Base-by-base conservation (phyloP, 202 grass and related monocot species). In the Cymbopogon flexuosus region DNA sequence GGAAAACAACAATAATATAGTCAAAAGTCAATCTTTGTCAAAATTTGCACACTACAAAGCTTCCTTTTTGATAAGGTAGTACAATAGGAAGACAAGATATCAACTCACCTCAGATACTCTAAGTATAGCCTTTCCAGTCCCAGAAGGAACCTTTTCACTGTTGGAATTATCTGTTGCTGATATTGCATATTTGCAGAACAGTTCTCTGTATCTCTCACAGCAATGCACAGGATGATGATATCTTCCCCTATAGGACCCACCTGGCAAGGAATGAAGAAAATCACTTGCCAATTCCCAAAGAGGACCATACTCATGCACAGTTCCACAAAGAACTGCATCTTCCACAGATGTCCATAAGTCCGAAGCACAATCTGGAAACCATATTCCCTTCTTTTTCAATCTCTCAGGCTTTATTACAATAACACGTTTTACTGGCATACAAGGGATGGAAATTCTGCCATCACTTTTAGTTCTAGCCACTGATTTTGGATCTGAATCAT, bases 131-230 rank as follows among this genome's bases (percentile, higher is more conserved):
- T 99, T 99, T 77, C 96, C 96, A 61, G 88, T 76, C 68, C 87
- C 90, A 86, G 92, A 87, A 89, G 92, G 73, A 87, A 70, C 87
- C 78, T 93, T 99, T 61, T 99, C 96, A 16, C 58, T 81, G 82
- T 87, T 91, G 67, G 89, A 35, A 90, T 80, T 86, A 56, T 99
- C 96, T 66, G 84, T 70, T 41, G 84, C 75, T 31, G 95, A 86
- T 37, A 93, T 78, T 57, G 93, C 85, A 93, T 99, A 77, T 56
- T 99, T 99, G 80, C 90, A 96, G 81, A 99, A 87, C 46, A 99
- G 76, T 91, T 99, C 96, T 62, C 96, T 81, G 65, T 96, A 99
- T 82, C 96, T 89, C 83, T 99, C 96, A 79, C 92, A 96, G 52
- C 96, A 99, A 89, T 99, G 92, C 30, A 93, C 87, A 70, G 92